Evolutionary conservation across 2,329 filamentous ascomycete genomes (phyloP), one percentile per base, ranked within the genome.

Genomic region (Mycosphaerelloides madeirae): DNA sequence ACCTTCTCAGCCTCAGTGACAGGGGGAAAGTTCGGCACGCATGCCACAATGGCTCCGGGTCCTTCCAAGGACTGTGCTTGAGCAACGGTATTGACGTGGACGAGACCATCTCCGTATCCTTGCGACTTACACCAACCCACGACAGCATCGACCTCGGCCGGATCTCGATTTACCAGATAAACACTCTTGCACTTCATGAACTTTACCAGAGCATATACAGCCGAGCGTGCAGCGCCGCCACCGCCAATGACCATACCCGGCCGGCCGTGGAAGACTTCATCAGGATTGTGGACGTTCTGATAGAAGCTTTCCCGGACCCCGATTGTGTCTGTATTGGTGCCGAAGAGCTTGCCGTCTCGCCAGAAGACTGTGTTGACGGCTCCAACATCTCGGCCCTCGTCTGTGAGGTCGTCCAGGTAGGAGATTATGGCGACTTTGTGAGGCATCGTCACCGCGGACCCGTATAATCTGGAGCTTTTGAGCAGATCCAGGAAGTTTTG

Each of bases 281-380:
- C 69, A 12, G 75, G 66, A 40, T 70, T 58, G 5, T 66, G 36
- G 9, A 71, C 58, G 48, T 72, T 72, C 28, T 69, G 59, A 51
- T 68, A 65, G 55, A 91, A 85, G 3, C 83, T 79, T 60, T 90
- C 84, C 16, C 84, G 77, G 50, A 91, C 83, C 22, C 87, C 87
- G 44, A 88, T 75, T 48, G 84, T 85, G 65, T 93, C 87, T 3
- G 87, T 91, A 69, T 93, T 91, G 33, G 85, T 84, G 41, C 86
- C 87, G 65, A 84, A 80, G 53, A 59, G 54, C 36, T 71, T 62
- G 37, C 72, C 69, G 36, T 70, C 65, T 16, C 77, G 72, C 36
- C 86, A 64, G 69, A 84, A 90, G 41, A 91, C 76, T 1, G 86
- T 93, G 71, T 93, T 91, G 66, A 84, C 83, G 39, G 86, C 86